Conservation (phyloP, 352 stramenopile species). For the Phytophthora sojae region DNA sequence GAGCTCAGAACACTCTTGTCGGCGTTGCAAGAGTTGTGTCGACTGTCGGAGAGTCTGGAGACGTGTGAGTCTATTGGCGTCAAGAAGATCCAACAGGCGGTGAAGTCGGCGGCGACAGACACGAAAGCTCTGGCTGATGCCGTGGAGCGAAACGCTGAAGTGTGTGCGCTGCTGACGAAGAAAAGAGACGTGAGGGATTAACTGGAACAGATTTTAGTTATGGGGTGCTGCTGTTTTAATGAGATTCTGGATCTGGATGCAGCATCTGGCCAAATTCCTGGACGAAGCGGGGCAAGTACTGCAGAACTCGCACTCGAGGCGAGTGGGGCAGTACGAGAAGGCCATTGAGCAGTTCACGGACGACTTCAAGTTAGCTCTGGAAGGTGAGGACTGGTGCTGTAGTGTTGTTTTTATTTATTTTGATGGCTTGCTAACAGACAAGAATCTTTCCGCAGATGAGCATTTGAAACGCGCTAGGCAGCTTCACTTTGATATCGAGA, state of each 20-base stretch:
- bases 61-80: not conserved
- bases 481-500: slow-evolving; percentile 45
- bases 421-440: not conserved
- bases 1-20: slow-evolving; percentile 20
- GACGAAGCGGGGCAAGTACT: slow-evolving; percentile 48
- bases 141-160: not conserved
- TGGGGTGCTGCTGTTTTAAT: not conserved
- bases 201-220: not conserved
- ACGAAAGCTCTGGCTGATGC: slow-evolving; percentile 10
- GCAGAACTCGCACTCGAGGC: slow-evolving; percentile 45
- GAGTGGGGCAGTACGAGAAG: slow-evolving; percentile 36
- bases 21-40: slow-evolving; percentile 21
- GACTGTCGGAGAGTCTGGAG: slow-evolving; percentile 7
- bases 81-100: slow-evolving; percentile 4
- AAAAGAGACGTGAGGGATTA: slow-evolving; percentile 31
- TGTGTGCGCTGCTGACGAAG: slow-evolving; percentile 21
- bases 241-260: slow-evolving; percentile 1
- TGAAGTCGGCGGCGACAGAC: not conserved
- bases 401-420: not conserved
- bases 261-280: slow-evolving; percentile 40
- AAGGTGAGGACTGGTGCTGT: slow-evolving; percentile 24
- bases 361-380: slow-evolving; percentile 39
- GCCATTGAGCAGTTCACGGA: slow-evolving; percentile 41
- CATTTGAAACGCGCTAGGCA: slow-evolving; percentile 44
- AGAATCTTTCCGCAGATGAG: slow-evolving; percentile 32